Conservation (phyloP, 23 red algal genomes). For the Gracilaria gracilis region DNA sequence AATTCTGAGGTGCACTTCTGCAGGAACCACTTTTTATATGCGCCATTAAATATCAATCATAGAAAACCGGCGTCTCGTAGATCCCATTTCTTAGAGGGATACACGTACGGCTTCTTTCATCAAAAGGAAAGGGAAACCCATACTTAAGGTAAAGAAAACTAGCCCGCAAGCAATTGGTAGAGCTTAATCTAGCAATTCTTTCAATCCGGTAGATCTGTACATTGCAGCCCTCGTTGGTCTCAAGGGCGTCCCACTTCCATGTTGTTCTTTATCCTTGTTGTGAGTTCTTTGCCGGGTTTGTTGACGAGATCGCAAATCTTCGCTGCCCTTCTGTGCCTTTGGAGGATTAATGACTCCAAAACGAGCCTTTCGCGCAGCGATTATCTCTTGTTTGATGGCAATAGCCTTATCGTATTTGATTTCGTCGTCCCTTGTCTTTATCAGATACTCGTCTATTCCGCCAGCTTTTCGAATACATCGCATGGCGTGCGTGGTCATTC, state of each 20-base stretch:
- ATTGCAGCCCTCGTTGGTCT: slow-evolving; percentile 83
- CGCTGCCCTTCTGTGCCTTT: not conserved
- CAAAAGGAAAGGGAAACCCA: no score
- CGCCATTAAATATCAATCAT: no score
- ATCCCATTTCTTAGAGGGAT: no score
- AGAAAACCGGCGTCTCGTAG: no score
- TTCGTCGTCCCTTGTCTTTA: slow-evolving; percentile 71
- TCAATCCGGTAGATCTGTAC: slow-evolving; percentile 44
- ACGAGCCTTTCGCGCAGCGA: slow-evolving; percentile 37
- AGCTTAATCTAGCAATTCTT: not conserved
- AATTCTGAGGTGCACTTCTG: no score
- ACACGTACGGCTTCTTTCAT: no score
- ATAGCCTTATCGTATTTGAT: slow-evolving; percentile 74
- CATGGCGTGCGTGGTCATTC: slow-evolving; percentile 77
- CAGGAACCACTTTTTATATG: no score
- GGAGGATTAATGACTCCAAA: not conserved
- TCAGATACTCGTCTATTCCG: slow-evolving; percentile 90
- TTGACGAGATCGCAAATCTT: not conserved
- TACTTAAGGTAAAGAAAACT: not conserved
- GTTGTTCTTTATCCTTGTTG: not conserved
- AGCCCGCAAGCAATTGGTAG: not conserved
- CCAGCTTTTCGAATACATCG: slow-evolving; percentile 83
- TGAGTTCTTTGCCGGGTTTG: not conserved
- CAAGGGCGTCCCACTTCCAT: slow-evolving; percentile 54
- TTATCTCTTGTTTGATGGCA: slow-evolving; percentile 73